Conservation (phyloP, 148 eudicot species). For the Chenopodium quinoa region DNA sequence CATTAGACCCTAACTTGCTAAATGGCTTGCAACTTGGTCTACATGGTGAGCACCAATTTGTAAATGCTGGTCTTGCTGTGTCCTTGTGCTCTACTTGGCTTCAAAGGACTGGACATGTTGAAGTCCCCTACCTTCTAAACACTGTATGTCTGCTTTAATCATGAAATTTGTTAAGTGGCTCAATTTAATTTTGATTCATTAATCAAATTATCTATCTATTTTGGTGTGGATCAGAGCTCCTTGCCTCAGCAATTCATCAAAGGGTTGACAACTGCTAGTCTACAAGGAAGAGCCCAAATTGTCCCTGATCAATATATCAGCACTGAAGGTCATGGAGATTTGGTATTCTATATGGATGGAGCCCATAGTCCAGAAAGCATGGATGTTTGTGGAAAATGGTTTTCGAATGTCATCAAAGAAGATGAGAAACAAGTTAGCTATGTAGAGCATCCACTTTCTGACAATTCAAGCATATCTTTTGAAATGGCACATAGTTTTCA, state of each 20-base stretch:
- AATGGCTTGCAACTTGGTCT: constrained; percentile 74
- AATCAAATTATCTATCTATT: no score
- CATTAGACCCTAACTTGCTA: constrained; percentile 56
- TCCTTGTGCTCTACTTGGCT: constrained; percentile 89
- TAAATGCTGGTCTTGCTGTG: constrained; percentile 94
- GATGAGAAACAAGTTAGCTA: constrained; percentile 33
- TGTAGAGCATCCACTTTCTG: constrained; percentile 24
- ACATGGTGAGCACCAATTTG: constrained; percentile 81
- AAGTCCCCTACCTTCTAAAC: constrained; percentile 45
- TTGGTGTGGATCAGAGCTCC: constrained; percentile 42
- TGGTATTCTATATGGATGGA: constrained; percentile 90
- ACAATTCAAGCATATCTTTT: constrained; percentile 29
- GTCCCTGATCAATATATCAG: constrained; percentile 57
- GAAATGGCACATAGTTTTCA: constrained; percentile 36
- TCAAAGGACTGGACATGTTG: constrained; percentile 68
- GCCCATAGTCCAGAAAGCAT: constrained; percentile 99
- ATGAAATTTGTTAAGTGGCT: not conserved
- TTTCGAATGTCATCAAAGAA: constrained; percentile 56
- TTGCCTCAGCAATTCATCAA: constrained; percentile 79
- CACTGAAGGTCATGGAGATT: constrained; percentile 57
- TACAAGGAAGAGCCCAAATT: constrained; percentile 93
- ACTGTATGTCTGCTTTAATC: constrained; percentile 40
- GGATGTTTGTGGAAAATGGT: constrained; percentile 98
- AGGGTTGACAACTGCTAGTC: constrained; percentile 70
- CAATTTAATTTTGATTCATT: no score